Conservation (phyloP, 257 asterid species). For the Plantago ovata region DNA sequence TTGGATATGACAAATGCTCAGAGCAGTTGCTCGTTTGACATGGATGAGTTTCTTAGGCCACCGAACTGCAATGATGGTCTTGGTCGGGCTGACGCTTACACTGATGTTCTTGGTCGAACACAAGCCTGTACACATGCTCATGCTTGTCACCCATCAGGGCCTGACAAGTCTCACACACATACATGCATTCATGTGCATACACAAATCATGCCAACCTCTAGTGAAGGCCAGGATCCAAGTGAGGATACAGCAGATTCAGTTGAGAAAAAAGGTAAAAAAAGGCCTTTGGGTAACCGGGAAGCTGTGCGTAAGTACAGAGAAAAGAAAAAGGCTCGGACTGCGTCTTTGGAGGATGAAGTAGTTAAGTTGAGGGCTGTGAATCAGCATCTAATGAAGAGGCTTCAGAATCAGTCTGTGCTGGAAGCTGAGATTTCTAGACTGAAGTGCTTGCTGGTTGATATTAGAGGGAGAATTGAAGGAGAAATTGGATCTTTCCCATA, state of each 20-base stretch:
- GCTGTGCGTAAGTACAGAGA: slow-evolving; percentile 98
- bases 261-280: slow-evolving; percentile 62
- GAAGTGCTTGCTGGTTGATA: slow-evolving; percentile 92
- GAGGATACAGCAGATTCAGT: slow-evolving; percentile 93
- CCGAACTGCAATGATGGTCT: slow-evolving; percentile 48
- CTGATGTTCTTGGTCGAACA: slow-evolving; percentile 52
- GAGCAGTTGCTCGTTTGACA: slow-evolving; percentile 59
- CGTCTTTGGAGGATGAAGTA: slow-evolving; percentile 89
- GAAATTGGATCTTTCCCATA: slow-evolving; percentile 96
- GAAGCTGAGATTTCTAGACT: slow-evolving; percentile 95
- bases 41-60: slow-evolving; percentile 49
- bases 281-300: slow-evolving; percentile 84
- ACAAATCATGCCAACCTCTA: slow-evolving; percentile 65
- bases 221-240: slow-evolving; percentile 56
- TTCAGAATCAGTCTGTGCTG: slow-evolving; percentile 77
- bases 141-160: slow-evolving; percentile 93
- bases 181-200: slow-evolving; percentile 96
- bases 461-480: slow-evolving; percentile 94
- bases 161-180: slow-evolving; percentile 74
- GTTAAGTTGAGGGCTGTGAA: slow-evolving; percentile 66
- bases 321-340: slow-evolving; percentile 89
- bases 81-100: slow-evolving; percentile 49
- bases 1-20: slow-evolving; percentile 39
- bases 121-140: slow-evolving; percentile 91
- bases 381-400: slow-evolving; percentile 84